Evolutionary conservation across 75 land plant species (phyloP).

Genomic region (Cupressus sempervirens): DNA sequence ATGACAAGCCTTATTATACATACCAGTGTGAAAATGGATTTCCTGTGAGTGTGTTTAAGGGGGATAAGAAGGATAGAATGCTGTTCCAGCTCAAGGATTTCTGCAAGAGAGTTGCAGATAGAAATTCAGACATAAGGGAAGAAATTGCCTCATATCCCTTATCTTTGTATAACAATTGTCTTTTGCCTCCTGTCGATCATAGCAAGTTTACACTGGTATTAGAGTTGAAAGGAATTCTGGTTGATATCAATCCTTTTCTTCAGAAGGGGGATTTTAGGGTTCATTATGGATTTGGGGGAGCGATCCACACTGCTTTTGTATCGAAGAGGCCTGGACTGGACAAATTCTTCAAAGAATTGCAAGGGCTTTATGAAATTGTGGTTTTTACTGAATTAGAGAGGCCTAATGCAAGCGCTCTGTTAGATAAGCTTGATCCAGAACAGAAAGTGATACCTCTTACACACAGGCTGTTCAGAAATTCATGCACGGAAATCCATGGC

Average conservation of each 20-base stretch:
- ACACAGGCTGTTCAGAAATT: slow-evolving; percentile 29
- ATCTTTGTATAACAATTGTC: too few species aligned
- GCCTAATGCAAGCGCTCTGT: slow-evolving; percentile 21
- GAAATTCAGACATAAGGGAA: neutral
- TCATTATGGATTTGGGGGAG: too few species aligned
- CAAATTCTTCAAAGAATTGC: neutral
- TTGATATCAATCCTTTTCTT: too few species aligned
- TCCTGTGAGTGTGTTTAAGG: slow-evolving; percentile 22
- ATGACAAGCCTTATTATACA: slow-evolving; percentile 32
- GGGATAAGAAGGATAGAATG: slow-evolving; percentile 21
- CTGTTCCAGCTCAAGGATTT: slow-evolving; percentile 1
- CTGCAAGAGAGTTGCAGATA: neutral
- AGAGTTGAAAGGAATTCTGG: neutral
- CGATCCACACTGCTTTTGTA: neutral
- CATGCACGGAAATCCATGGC: slow-evolving; percentile 11
- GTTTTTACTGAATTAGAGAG: slow-evolving; percentile 24
- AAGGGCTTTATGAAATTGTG: slow-evolving; percentile 25
- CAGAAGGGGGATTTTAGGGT: too few species aligned
- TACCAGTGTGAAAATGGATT: slow-evolving; percentile 29
- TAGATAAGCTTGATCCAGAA: slow-evolving; percentile 23
- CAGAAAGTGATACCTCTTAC: neutral
- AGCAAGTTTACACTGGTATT: neutral
- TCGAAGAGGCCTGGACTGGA: neutral
- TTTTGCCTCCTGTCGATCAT: too few species aligned
- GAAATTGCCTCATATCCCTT: neutral